A percentile compares a stretch with the other conserved stretches of the same genome.
Conservation (phyloP, 305 asterid species). For the Ilex paraguariensis region DNA sequence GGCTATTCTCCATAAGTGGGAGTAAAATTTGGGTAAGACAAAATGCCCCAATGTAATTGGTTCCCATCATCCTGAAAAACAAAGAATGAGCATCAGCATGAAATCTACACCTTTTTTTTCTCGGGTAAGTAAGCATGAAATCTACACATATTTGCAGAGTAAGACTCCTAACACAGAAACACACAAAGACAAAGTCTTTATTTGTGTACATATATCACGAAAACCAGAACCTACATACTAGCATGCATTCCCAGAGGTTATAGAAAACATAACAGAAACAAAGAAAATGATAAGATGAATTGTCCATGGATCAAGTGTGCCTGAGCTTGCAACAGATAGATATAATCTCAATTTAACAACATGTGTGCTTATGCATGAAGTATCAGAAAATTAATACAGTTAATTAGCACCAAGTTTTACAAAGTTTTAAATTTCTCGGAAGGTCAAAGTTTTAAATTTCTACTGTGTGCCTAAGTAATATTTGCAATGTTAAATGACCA, state of each 20-base stretch:
- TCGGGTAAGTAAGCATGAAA: neutral
- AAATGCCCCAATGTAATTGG: constrained; percentile 83
- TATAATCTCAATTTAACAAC: too few species aligned
- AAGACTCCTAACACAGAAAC: neutral
- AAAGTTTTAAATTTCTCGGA: neutral
- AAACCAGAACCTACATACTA: neutral
- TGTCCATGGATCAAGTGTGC: too few species aligned
- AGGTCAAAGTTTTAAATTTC: neutral
- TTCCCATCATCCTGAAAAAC: constrained; percentile 77
- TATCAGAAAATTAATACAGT: too few species aligned
- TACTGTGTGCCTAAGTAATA: neutral
- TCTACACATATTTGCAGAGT: too few species aligned
- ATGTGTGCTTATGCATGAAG: too few species aligned
- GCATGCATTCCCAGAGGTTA: too few species aligned
- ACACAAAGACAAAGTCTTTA: neutral
- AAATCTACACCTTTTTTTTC: neutral
- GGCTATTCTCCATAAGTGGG: constrained; percentile 73
- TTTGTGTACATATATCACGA: neutral
- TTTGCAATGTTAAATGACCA: neutral
- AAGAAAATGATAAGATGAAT: too few species aligned
- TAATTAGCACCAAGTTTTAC: neutral
- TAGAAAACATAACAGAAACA: too few species aligned
- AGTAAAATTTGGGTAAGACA: constrained; percentile 68
- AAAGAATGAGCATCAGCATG: neutral
- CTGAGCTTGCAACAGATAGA: too few species aligned